Conservation (phyloP, 495 filamentous ascomycete species). For the Penicillium angulare region DNA sequence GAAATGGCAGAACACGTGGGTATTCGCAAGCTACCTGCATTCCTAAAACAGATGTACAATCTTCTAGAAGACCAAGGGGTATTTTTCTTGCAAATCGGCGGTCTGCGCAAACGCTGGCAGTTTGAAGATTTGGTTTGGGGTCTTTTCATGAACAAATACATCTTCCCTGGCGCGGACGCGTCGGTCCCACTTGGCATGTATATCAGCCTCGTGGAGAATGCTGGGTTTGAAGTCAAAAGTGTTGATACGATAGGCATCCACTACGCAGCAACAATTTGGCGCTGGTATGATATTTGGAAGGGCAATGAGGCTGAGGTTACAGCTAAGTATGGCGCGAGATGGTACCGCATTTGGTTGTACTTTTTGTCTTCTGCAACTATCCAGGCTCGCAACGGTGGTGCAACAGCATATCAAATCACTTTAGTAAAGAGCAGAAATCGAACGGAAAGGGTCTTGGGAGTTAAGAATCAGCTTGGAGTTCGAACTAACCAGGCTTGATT, state of each 20-base stretch:
- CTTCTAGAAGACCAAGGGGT: slow-evolving; percentile 71
- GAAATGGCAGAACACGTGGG: slow-evolving; percentile 76
- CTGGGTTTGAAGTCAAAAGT: slow-evolving; percentile 59
- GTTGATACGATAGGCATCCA: slow-evolving; percentile 92
- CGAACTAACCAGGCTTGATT: too few species aligned
- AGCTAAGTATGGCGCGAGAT: slow-evolving; percentile 91
- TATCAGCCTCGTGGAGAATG: slow-evolving; percentile 62
- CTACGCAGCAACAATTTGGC: slow-evolving; percentile 95
- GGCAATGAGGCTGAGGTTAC: slow-evolving; percentile 91
- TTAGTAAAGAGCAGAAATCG: slow-evolving; percentile 97
- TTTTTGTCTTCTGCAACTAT: slow-evolving; percentile 95
- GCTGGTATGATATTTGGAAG: slow-evolving; percentile 99
- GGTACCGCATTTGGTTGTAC: slow-evolving; percentile 99
- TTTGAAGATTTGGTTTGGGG: slow-evolving; percentile 75
- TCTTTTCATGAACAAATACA: slow-evolving; percentile 76
- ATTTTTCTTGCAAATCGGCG: slow-evolving; percentile 72
- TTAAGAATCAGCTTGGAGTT: too few species aligned
- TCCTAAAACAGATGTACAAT: slow-evolving; percentile 62
- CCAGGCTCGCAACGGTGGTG: slow-evolving; percentile 85
- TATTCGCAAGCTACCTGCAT: slow-evolving; percentile 60
- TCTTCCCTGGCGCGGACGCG: slow-evolving; percentile 73
- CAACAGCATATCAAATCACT: slow-evolving; percentile 94
- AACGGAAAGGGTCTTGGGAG: too few species aligned
- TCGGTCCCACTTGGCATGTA: slow-evolving; percentile 64
- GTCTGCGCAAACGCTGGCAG: slow-evolving; percentile 67